Evolutionary conservation across 129 eudicot genomes (phyloP).

Genomic region (Deinandra increscens): DNA sequence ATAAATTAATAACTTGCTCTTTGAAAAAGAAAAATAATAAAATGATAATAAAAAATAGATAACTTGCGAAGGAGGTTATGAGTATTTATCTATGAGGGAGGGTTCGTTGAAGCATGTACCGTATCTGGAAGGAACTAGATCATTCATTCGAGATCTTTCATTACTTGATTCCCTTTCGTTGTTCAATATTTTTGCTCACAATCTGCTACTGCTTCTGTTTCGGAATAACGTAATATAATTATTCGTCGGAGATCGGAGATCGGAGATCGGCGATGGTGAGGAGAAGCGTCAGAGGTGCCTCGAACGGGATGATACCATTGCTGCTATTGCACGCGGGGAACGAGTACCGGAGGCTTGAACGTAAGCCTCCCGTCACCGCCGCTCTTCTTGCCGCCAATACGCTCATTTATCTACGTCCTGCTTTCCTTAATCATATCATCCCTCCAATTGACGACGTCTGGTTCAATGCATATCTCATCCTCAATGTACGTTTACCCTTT

Average conservation of each 20-base stretch:
- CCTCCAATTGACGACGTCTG: slow-evolving; percentile 64
- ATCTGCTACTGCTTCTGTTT: slow-evolving; percentile 3
- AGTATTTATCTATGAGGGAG: background rate
- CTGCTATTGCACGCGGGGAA: slow-evolving; percentile 55
- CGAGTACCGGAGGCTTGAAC: slow-evolving; percentile 64
- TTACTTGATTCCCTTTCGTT: background rate
- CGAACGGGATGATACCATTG: slow-evolving; percentile 63
- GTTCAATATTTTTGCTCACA: background rate
- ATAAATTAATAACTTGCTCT: no score
- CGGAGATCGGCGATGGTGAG: slow-evolving; percentile 31
- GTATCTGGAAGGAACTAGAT: background rate
- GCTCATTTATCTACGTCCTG: slow-evolving; percentile 65
- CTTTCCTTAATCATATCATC: slow-evolving; percentile 46
- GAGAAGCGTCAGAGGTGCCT: slow-evolving; percentile 34
- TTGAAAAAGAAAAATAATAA: no score
- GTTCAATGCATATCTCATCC: slow-evolving; percentile 83
- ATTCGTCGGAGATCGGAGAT: background rate
- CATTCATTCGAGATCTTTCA: background rate
- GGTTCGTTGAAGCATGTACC: background rate
- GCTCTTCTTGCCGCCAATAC: slow-evolving; percentile 79
- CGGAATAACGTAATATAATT: background rate
- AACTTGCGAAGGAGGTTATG: background rate
- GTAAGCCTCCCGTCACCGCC: slow-evolving; percentile 89
- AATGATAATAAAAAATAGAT: no score
- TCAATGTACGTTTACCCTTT: slow-evolving; percentile 48